Base-by-base conservation (phyloP, 352 stramenopile species). In the Albugo laibachii region DNA sequence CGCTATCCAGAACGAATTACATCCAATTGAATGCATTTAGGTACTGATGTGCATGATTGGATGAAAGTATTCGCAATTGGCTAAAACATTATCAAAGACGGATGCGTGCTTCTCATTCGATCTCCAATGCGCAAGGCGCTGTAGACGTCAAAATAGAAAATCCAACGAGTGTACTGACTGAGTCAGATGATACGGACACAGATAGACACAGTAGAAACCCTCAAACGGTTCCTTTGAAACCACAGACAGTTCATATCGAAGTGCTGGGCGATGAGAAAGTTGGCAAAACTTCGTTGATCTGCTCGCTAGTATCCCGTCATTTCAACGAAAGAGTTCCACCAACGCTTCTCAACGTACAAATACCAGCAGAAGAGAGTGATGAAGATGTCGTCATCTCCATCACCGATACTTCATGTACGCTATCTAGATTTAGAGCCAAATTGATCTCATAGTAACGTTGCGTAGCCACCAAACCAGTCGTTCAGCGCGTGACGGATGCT, bases 271-370 rank as follows among this genome's bases (percentile, higher is more conserved):
- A 93, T 57, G 79, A 89, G 59, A 89, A 85, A 63, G 76, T 89
- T 50, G 81, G 81, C 56, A 93, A 93, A 63, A 92, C 79, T 50
- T 92, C 81, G 62, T 77, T 93, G 56, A 91, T 93, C 59, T 92
- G 77, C 59, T 80, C 81, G 57, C 65, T 92, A 37, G 78, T 92
- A 55, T 92, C 77, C 48, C 67, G 74, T 52, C 80, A 87, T 55
- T 92, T 86, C 50, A 88, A 71, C 56, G 76, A 92, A 59, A 81
- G 82, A 54, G 80, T 92, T 53, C 79, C 79, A 13, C 70, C 64
- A 34, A 76, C 92, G 48, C 59, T 93, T 53, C 75, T 88, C 40
- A 86, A 88, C 51, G 79, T 89, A 51, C 75, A 87, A 60, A 87
- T 93, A 51, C 78, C 79, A 15, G 76, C 79, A 36, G 80, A 92